These are phyloP conservation scores for Cutaneotrichosporon curvatum DNA, from an alignment of 1,284 basidiomycete genomes.

Conservation along the genomic window DNA sequence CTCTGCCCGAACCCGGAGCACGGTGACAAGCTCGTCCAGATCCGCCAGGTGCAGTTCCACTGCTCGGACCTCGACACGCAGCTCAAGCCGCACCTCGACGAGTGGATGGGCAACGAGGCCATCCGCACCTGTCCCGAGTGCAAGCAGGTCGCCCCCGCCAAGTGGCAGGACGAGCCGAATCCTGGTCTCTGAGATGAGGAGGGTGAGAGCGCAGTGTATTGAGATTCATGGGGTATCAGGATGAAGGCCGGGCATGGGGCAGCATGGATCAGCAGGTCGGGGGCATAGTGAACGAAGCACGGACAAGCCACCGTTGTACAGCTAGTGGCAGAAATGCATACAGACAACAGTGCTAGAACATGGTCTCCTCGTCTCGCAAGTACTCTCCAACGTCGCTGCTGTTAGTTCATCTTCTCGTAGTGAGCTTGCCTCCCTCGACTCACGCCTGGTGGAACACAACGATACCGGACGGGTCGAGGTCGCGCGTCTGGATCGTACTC, in stretches of 20 bases:
- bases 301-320: neutral
- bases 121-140: conserved; percentile 64
- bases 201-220: too few species aligned
- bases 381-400: conserved; percentile 92
- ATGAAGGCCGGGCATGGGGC: too few species aligned
- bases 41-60: conserved; percentile 81
- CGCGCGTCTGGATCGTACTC: conserved; percentile 90
- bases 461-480: conserved; percentile 96
- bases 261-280: neutral
- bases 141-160: conserved; percentile 55
- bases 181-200: neutral
- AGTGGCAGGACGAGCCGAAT: neutral
- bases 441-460: conserved; percentile 98
- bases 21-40: conserved; percentile 61
- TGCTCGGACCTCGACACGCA: conserved; percentile 88
- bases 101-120: conserved; percentile 59
- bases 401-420: neutral
- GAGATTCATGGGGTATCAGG: too few species aligned
- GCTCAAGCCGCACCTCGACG: conserved; percentile 81
- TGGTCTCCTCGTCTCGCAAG: conserved; percentile 74
- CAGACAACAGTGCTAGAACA: conserved; percentile 38
- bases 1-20: conserved; percentile 73
- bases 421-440: conserved; percentile 40
- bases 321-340: conserved; percentile 12
- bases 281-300: neutral